phyloP scores from a whole-genome alignment of 371 early-diverging fungal genomes.

The Syncephalastrum monosporum region DNA sequence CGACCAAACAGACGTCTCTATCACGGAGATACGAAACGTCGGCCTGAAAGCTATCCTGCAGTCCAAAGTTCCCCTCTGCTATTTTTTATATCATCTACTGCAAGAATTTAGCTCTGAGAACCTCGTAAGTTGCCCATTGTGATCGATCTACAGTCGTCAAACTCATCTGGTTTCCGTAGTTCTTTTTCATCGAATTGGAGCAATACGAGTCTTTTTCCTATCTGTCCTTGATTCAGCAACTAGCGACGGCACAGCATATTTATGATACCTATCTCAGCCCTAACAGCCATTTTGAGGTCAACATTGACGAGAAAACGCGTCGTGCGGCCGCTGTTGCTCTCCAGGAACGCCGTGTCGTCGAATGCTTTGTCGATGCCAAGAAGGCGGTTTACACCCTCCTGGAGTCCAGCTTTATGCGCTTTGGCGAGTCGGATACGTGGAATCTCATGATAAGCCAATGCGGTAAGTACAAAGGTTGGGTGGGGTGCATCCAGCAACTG shows the following conservation, averaged over 20 bases:
- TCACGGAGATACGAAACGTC: conserved; percentile 49
- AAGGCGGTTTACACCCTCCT: conserved; percentile 49
- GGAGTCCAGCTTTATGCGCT: conserved; percentile 54
- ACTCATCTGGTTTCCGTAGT: conserved; percentile 19
- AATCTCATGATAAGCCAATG: conserved; percentile 35
- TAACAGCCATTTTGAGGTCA: conserved; percentile 57
- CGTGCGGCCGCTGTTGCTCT: conserved; percentile 31
- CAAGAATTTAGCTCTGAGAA: conserved; percentile 60
- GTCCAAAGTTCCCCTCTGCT: conserved; percentile 55
- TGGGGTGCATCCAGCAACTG: neutral
- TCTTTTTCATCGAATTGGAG: conserved; percentile 61
- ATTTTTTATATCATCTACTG: conserved; percentile 54
- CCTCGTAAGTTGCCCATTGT: conserved; percentile 36
- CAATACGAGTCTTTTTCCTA: conserved; percentile 52
- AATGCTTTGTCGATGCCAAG: conserved; percentile 52
- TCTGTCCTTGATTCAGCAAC: conserved; percentile 32
- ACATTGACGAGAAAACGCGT: conserved; percentile 55
- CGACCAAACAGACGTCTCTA: conserved; percentile 47
- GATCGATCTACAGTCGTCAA: no score
- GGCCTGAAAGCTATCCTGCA: conserved; percentile 57
- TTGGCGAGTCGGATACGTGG: conserved; percentile 31
- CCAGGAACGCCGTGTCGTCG: conserved; percentile 24
- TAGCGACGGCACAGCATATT: conserved; percentile 53
- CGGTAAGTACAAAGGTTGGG: conserved; percentile 19
- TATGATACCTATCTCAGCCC: conserved; percentile 52